phyloP scores from a whole-genome alignment of 768 basidiomycete species.

The Pholiota microspora region DNA sequence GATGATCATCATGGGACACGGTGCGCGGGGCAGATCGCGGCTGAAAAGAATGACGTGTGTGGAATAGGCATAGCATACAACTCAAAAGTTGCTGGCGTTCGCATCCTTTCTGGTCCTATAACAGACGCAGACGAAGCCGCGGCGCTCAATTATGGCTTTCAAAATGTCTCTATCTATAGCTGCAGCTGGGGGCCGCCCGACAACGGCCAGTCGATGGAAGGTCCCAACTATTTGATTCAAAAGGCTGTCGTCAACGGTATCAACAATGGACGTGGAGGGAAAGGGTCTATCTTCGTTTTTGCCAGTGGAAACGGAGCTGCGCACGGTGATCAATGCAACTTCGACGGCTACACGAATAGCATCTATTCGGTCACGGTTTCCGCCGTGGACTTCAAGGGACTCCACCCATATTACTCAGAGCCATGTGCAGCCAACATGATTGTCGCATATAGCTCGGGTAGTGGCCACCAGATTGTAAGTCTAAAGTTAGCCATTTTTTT shows the following conservation, averaged over 20 bases:
- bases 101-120: slow-evolving; percentile 93
- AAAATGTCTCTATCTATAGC: slow-evolving; percentile 89
- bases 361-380: slow-evolving; percentile 96
- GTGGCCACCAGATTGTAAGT: slow-evolving; percentile 89
- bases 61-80: slow-evolving; percentile 93
- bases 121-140: slow-evolving; percentile 95
- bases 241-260: slow-evolving; percentile 95
- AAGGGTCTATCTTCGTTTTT: slow-evolving; percentile 94
- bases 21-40: slow-evolving; percentile 96
- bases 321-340: slow-evolving; percentile 95
- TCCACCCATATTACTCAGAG: slow-evolving; percentile 97
- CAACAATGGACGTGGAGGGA: slow-evolving; percentile 83
- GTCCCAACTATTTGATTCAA: slow-evolving; percentile 84
- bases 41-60: slow-evolving; percentile 88
- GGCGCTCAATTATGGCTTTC: slow-evolving; percentile 90
- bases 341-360: slow-evolving; percentile 98
- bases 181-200: slow-evolving; percentile 99
- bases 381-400: slow-evolving; percentile 89
- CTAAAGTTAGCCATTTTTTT: neutral
- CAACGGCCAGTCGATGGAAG: slow-evolving; percentile 93
- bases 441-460: slow-evolving; percentile 94
- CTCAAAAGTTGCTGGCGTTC: slow-evolving; percentile 89
- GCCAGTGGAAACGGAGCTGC: slow-evolving; percentile 96
- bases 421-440: slow-evolving; percentile 97
- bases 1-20: slow-evolving; percentile 98